Conservation (phyloP, 2,329 filamentous ascomycete species). For the Byssoonygena ceratinophila region DNA sequence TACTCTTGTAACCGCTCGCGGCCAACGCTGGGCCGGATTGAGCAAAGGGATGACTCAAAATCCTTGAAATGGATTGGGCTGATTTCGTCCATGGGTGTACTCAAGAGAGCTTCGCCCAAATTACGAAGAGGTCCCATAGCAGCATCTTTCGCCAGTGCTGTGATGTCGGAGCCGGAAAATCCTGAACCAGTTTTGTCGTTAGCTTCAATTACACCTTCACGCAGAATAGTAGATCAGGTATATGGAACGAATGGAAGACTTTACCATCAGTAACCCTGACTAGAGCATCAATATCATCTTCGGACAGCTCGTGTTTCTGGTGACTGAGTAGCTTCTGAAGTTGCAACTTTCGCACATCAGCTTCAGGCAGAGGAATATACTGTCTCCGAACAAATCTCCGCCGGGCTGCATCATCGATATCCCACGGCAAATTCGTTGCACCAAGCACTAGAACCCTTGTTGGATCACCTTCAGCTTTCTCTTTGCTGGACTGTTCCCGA, state of each 20-base stretch:
- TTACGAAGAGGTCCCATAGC: slow-evolving; percentile 92
- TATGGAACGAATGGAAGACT: slow-evolving; percentile 18
- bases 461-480: slow-evolving; percentile 65
- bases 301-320: slow-evolving; percentile 70
- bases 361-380: slow-evolving; percentile 89
- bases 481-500: slow-evolving; percentile 52
- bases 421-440: slow-evolving; percentile 93
- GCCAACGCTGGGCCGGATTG: slow-evolving; percentile 82
- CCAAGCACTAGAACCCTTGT: slow-evolving; percentile 85
- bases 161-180: slow-evolving; percentile 97
- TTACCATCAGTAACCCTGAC: slow-evolving; percentile 76
- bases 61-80: slow-evolving; percentile 72
- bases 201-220: neutral
- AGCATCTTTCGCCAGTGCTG: slow-evolving; percentile 89
- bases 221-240: slow-evolving; percentile 3
- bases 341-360: slow-evolving; percentile 67
- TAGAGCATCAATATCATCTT: slow-evolving; percentile 60
- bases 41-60: slow-evolving; percentile 71
- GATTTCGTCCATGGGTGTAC: slow-evolving; percentile 91
- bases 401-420: slow-evolving; percentile 89
- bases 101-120: slow-evolving; percentile 75
- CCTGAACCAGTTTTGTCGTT: slow-evolving; percentile 43
- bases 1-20: slow-evolving; percentile 75
- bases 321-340: slow-evolving; percentile 68
- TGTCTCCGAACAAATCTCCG: slow-evolving; percentile 84